A percentile compares a stretch with the other conserved stretches of the same genome.
These are phyloP conservation scores for Malus hybrid DNA, from an alignment of 331 rosid species.

Conservation along the genomic window DNA sequence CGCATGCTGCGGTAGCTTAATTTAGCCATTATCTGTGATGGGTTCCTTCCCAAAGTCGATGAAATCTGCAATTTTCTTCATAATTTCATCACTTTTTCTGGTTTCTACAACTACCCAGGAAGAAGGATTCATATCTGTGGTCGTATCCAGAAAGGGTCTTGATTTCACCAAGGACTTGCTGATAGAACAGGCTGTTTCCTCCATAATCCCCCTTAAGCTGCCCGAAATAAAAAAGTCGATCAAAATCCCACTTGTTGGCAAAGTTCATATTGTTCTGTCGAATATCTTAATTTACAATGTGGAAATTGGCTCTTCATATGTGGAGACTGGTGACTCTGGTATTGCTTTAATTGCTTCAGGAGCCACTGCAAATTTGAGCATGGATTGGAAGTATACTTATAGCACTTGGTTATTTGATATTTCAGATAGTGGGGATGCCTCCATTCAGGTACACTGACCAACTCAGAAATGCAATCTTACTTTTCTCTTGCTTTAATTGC, in stretches of 20 bases:
- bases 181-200: slow-evolving; percentile 43
- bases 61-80: slow-evolving; percentile 12
- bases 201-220: slow-evolving; percentile 51
- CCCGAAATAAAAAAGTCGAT: slow-evolving; percentile 54
- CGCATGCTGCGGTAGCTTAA: slow-evolving; percentile 3
- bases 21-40: slow-evolving; percentile 24
- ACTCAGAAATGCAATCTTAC: not conserved
- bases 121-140: slow-evolving; percentile 62
- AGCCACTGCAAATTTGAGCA: slow-evolving; percentile 65
- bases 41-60: slow-evolving; percentile 20
- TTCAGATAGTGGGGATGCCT: slow-evolving; percentile 73
- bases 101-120: slow-evolving; percentile 30
- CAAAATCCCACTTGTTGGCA: slow-evolving; percentile 54
- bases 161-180: slow-evolving; percentile 66
- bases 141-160: slow-evolving; percentile 65
- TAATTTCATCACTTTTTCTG: slow-evolving; percentile 26
- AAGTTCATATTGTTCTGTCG: slow-evolving; percentile 51
- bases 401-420: slow-evolving; percentile 53
- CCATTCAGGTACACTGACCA: slow-evolving; percentile 47
- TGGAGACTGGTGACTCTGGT: slow-evolving; percentile 57
- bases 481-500: not conserved
- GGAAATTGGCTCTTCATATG: slow-evolving; percentile 50
- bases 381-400: slow-evolving; percentile 58
- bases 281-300: slow-evolving; percentile 43
- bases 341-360: slow-evolving; percentile 52